Conservation (phyloP, 139 green algal genomes). For the Chlamydomonas schloesseri region DNA sequence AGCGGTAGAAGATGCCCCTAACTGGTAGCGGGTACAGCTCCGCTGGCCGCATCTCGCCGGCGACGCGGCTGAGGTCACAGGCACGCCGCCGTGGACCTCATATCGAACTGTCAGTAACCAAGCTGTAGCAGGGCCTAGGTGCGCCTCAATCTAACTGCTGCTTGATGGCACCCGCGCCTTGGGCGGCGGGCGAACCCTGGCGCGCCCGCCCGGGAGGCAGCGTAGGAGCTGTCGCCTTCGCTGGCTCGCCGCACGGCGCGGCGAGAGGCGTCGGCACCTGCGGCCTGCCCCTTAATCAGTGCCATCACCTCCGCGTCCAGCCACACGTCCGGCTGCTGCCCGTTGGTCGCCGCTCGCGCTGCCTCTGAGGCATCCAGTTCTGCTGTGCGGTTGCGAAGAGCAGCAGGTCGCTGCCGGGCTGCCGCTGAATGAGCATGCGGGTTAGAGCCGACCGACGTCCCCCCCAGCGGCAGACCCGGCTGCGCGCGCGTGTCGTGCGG, state of each 20-base stretch:
- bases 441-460: not conserved
- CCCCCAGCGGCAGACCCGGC: not conserved
- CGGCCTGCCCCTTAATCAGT: no score
- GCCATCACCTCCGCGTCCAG: no score
- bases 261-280: no score
- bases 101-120: not conserved
- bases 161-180: not conserved
- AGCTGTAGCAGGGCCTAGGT: not conserved
- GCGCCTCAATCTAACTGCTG: not conserved
- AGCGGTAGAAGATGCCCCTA: not conserved
- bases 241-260: no score
- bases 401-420: not conserved
- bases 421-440: not conserved
- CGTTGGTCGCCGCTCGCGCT: no score
- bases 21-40: conserved; percentile 30
- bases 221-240: no score
- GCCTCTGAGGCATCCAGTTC: not conserved
- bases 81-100: not conserved
- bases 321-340: no score
- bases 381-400: not conserved
- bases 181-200: no score
- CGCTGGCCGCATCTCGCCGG: not conserved
- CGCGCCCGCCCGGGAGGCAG: no score
- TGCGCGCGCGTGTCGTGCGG: not conserved
- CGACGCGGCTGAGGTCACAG: not conserved